These are phyloP conservation scores for Aspergillus costaricaensis DNA, from an alignment of 2,329 filamentous ascomycete genomes.

Conservation along the genomic window DNA sequence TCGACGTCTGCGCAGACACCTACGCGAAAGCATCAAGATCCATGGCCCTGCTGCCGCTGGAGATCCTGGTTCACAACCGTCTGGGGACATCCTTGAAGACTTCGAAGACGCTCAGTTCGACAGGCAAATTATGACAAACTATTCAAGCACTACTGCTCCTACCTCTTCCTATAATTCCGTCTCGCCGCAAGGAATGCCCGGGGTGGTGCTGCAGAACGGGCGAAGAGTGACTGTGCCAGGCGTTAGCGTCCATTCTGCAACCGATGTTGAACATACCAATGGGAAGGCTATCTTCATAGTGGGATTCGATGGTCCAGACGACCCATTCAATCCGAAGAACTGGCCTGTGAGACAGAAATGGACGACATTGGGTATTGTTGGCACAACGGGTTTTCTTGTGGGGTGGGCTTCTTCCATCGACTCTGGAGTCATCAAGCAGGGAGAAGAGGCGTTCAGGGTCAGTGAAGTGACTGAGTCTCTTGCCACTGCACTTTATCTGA, in stretches of 20 bases:
- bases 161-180: not conserved
- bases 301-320: constrained; percentile 26
- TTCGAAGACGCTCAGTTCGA: not conserved
- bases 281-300: not conserved
- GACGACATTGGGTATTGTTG: constrained; percentile 36
- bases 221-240: not conserved
- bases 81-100: constrained; percentile 6
- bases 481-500: constrained; percentile 44
- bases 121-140: not conserved
- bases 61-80: constrained; percentile 3
- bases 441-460: constrained; percentile 42
- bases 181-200: not conserved
- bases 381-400: constrained; percentile 52
- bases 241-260: not conserved
- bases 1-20: constrained; percentile 21
- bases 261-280: not conserved
- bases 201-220: not conserved
- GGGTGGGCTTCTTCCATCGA: constrained; percentile 53
- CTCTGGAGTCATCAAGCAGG: constrained; percentile 25
- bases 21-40: constrained; percentile 5
- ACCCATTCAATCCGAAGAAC: constrained; percentile 50
- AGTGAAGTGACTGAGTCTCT: constrained; percentile 48
- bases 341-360: constrained; percentile 40
- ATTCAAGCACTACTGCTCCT: not conserved
- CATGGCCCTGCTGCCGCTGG: constrained; percentile 6